Evolutionary conservation across 2,329 filamentous ascomycete genomes (phyloP).

Genomic region (Colletotrichum gigasporum): DNA sequence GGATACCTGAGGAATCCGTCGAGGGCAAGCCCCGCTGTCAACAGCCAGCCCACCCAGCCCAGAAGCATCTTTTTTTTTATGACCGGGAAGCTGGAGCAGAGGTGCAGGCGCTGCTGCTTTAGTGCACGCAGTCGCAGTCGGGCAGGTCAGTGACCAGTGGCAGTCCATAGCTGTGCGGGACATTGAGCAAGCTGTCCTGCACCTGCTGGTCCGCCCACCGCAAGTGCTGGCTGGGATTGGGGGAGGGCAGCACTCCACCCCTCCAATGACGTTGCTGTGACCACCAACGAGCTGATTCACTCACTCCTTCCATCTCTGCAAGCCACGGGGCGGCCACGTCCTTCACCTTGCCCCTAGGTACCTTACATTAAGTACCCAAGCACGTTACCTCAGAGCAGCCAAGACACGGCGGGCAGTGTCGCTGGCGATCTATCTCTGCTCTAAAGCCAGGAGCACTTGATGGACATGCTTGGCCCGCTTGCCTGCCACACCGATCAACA

Average conservation of each 20-base stretch:
- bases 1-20: background rate
- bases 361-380: too few species aligned
- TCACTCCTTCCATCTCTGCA: background rate
- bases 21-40: slow-evolving; percentile 7
- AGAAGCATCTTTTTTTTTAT: slow-evolving; percentile 22
- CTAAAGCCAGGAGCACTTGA: too few species aligned
- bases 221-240: background rate
- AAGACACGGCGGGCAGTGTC: background rate
- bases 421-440: background rate
- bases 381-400: background rate
- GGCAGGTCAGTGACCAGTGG: background rate
- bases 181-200: background rate
- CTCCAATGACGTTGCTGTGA: slow-evolving; percentile 31
- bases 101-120: background rate
- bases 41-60: background rate
- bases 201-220: background rate
- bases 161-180: background rate
- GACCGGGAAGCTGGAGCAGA: slow-evolving; percentile 1
- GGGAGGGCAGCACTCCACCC: slow-evolving; percentile 11
- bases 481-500: too few species aligned
- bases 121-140: background rate
- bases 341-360: too few species aligned
- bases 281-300: slow-evolving; percentile 16
- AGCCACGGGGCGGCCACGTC: background rate
- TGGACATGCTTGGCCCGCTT: too few species aligned